Percentiles rank a stretch among this genome's conserved stretches.
Conservation (phyloP, 495 filamentous ascomycete genomes). For the Lasiosphaeria ovina region DNA sequence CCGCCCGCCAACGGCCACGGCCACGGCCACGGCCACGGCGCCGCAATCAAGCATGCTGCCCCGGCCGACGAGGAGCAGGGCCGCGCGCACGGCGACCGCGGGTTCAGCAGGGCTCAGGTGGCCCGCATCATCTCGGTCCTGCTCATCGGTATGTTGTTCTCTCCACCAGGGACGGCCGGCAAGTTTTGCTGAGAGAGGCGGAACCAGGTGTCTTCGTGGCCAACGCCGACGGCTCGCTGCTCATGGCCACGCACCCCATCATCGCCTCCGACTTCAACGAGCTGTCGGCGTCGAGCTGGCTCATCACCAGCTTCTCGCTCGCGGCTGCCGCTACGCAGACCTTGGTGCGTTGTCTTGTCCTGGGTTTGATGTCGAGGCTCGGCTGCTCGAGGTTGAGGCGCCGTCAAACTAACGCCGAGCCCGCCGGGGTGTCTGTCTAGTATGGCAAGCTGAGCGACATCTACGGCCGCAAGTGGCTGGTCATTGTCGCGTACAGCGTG, state of each 20-base stretch:
- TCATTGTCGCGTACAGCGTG: constrained; percentile 41
- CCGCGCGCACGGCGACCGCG: constrained; percentile 1
- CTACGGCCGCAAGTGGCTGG: constrained; percentile 45
- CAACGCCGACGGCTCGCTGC: constrained; percentile 59
- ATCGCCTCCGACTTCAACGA: constrained; percentile 68
- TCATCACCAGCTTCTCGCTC: constrained; percentile 63
- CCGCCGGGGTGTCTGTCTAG: constrained; percentile 28
- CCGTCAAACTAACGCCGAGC: not conserved
- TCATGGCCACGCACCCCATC: constrained; percentile 59
- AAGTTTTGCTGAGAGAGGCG: not conserved
- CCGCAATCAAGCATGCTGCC: too few relatives aligned
- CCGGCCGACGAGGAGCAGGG: not conserved
- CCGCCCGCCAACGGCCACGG: not conserved
- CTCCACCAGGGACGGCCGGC: too few relatives aligned
- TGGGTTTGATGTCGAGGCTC: not conserved
- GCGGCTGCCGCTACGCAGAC: constrained; percentile 60
- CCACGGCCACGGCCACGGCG: constrained; percentile 2
- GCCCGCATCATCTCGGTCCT: constrained; percentile 28
- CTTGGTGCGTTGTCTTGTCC: constrained; percentile 33
- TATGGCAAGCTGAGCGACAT: constrained; percentile 52
- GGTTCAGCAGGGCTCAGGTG: constrained; percentile 8
- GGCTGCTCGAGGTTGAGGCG: too few relatives aligned
- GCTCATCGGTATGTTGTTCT: constrained; percentile 25
- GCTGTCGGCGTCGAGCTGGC: constrained; percentile 60
- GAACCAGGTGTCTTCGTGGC: constrained; percentile 62